A percentile compares a stretch with the other conserved stretches of the same genome.
These are phyloP conservation scores for Solanum etuberosum DNA, from an alignment of 257 asterid genomes.

Conservation along the genomic window DNA sequence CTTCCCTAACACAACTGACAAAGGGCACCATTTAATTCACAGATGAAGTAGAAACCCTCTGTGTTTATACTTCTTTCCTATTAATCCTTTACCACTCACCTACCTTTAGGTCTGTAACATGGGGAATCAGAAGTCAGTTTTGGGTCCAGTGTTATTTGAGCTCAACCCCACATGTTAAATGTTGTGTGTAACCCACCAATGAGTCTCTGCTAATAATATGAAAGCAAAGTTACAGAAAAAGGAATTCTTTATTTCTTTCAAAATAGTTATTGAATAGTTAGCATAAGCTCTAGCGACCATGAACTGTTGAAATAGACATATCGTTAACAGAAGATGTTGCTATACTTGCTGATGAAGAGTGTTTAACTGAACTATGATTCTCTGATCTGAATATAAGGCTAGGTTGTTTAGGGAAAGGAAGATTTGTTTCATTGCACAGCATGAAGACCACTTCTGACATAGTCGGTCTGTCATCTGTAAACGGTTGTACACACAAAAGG, in stretches of 20 bases:
- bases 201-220: neutral
- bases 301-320: neutral
- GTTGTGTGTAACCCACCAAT: neutral
- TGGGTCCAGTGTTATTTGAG: neutral
- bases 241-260: neutral
- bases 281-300: neutral
- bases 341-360: slow-evolving; percentile 5
- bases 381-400: slow-evolving; percentile 13
- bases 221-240: neutral
- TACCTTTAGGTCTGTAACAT: neutral
- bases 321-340: neutral
- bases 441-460: slow-evolving; percentile 13
- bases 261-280: neutral
- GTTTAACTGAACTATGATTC: neutral
- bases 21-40: neutral
- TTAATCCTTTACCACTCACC: neutral
- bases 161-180: neutral
- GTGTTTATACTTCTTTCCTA: neutral
- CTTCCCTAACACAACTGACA: neutral
- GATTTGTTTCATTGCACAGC: slow-evolving; percentile 10
- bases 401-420: slow-evolving; percentile 17
- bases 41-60: neutral
- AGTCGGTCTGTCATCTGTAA: slow-evolving; percentile 19
- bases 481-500: slow-evolving; percentile 24
- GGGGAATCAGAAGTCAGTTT: neutral